A percentile compares a stretch with the other conserved stretches of the same genome.
phyloP scores from a whole-genome alignment of 805 yeast genomes.

The Wickerhamiella galacta region DNA sequence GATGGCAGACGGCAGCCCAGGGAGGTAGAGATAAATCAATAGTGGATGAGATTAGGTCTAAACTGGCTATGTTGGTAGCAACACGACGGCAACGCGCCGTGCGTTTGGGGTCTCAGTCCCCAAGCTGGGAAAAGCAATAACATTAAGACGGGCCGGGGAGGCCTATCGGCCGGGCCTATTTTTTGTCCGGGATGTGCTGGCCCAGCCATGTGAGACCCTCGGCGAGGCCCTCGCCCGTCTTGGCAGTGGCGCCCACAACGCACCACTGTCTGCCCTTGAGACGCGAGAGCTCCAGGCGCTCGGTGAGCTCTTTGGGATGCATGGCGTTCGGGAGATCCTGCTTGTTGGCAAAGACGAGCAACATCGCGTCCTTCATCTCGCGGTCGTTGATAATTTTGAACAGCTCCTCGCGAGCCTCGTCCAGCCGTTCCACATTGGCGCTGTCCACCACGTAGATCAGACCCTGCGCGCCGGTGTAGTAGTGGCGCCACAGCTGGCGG shows the following conservation, averaged over 20 bases:
- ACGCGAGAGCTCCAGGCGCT: slow-evolving; percentile 44
- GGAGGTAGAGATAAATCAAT: too few species aligned
- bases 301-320: slow-evolving; percentile 67
- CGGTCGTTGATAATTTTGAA: slow-evolving; percentile 65
- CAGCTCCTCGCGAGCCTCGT: slow-evolving; percentile 63
- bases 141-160: too few species aligned
- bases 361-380: slow-evolving; percentile 62
- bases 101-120: too few species aligned
- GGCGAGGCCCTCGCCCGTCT: slow-evolving; percentile 75
- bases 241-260: slow-evolving; percentile 79
- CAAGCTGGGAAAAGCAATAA: too few species aligned
- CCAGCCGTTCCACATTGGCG: slow-evolving; percentile 52
- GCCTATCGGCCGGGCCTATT: background rate
- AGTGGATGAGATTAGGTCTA: too few species aligned
- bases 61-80: too few species aligned
- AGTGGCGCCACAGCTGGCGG: slow-evolving; percentile 89
- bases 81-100: too few species aligned
- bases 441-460: slow-evolving; percentile 82
- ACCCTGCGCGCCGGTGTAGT: slow-evolving; percentile 85
- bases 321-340: slow-evolving; percentile 61
- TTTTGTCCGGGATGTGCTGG: slow-evolving; percentile 30
- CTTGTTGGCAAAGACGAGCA: slow-evolving; percentile 77
- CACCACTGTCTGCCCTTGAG: slow-evolving; percentile 69
- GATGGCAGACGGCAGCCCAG: too few species aligned
- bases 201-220: slow-evolving; percentile 83